Conservation (phyloP, 352 stramenopile species). For the Pilasporangium apinafurcum region DNA sequence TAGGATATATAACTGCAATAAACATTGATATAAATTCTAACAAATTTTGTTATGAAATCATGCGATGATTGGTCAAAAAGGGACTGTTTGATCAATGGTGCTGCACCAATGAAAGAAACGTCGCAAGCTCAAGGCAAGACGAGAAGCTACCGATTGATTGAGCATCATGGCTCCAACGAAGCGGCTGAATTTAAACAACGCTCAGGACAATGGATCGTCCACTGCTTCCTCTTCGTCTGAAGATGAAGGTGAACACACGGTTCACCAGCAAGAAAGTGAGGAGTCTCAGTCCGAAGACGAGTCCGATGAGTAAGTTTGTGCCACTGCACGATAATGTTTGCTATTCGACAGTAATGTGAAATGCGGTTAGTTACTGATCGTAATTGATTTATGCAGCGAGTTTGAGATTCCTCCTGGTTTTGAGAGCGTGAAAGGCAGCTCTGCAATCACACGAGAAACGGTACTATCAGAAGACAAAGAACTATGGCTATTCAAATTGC, state of each 20-base stretch:
- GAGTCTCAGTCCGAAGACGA: conserved; percentile 38
- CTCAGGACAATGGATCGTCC: conserved; percentile 26
- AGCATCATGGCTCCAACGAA: conserved; percentile 45
- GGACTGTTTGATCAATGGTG: conserved; percentile 4
- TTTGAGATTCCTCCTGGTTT: conserved; percentile 78
- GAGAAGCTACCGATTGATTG: not conserved
- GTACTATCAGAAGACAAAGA: conserved; percentile 70
- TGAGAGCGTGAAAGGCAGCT: conserved; percentile 52
- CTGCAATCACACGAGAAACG: conserved; percentile 45
- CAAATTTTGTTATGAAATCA: too few species aligned
- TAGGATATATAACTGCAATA: too few species aligned
- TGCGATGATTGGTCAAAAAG: conserved; percentile 5
- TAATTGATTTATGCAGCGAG: conserved; percentile 34
- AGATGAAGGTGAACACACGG: conserved; percentile 15
- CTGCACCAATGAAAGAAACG: conserved; percentile 2
- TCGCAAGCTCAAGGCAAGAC: not conserved
- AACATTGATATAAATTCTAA: too few species aligned
- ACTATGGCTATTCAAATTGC: conserved; percentile 84
- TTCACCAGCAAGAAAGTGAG: conserved; percentile 12
- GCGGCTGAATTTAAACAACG: conserved; percentile 58
- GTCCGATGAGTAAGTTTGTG: conserved; percentile 40
- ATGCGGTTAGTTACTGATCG: conserved; percentile 1
- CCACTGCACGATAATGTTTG: not conserved
- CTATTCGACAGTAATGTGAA: not conserved
- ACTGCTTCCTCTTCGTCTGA: conserved; percentile 29